Percentiles rank a stretch among this genome's conserved stretches.
phyloP scores from a whole-genome alignment of 495 filamentous ascomycete genomes.

The Neurospora cerealis region DNA sequence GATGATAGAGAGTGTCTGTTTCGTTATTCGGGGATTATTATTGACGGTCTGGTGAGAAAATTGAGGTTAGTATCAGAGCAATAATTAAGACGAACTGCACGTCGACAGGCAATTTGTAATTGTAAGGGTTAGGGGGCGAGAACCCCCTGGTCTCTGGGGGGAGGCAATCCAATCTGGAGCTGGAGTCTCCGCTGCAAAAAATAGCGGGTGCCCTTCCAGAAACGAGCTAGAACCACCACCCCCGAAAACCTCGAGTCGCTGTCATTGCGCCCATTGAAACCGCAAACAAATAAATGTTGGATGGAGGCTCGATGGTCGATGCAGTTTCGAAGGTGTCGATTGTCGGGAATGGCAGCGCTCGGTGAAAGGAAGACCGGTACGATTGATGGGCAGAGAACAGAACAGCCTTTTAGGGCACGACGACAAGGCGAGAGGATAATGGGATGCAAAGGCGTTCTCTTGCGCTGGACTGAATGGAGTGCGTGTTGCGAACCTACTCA shows the following conservation, averaged over 20 bases:
- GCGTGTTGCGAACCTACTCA: background rate
- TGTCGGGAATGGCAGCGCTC: background rate
- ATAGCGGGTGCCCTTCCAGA: background rate
- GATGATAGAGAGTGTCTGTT: conserved; percentile 10
- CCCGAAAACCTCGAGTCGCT: background rate
- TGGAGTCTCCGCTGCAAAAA: background rate
- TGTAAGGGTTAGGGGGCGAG: background rate
- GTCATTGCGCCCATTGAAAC: background rate
- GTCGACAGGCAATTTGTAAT: background rate
- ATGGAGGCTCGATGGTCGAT: background rate
- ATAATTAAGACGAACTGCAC: background rate
- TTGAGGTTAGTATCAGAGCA: background rate
- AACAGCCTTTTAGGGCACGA: background rate
- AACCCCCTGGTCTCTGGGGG: background rate
- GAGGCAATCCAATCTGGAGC: background rate
- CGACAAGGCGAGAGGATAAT: background rate
- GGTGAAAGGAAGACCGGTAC: background rate
- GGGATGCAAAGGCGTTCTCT: background rate
- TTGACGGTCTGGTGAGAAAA: background rate
- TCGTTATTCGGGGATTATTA: background rate
- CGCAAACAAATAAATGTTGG: background rate
- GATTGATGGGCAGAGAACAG: background rate
- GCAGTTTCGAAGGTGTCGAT: background rate
- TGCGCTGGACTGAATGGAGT: background rate
- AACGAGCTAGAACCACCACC: background rate